Evolutionary conservation across 805 yeast species (phyloP), one percentile per base, ranked within the genome.

Genomic region (Cyberlindnera maritima): DNA sequence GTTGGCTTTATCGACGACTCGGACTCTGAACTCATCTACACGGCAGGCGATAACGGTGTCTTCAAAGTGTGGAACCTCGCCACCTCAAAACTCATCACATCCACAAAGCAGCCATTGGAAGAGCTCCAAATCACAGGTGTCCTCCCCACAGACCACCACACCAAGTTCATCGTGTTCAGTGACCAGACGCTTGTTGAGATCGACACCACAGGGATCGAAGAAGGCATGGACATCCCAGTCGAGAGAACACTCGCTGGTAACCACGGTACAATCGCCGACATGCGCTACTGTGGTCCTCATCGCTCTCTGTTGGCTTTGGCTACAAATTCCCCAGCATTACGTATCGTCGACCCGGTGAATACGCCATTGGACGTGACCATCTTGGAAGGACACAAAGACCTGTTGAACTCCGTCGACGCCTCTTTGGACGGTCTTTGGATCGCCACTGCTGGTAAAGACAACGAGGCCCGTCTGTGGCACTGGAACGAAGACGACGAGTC

Each of bases 181-280:
- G 99, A 94, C 68, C 98, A 94, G 67, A 85, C 97, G 0, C 66
- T 94, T 14, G 72, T 76, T 23, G 71, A 78, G 53, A 61, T 82
- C 20, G 73, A 74, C 36, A 51, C 71, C 2, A 59, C 61, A 36
- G 23, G 57, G 3, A 53, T 68, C 14, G 60, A 63, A 32, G 58
- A 61, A 4, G 56, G 58, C 4, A 59, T 58, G 8, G 56, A 55
- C 23, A 62, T 85, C n/a, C 73, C 75, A 17, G 61, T 77, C 2
- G 57, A 65, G 8, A 71, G 81, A 46, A 75, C 80, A 36, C 73
- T 90, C 56, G 94, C 97, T 1, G 97, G 97, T 56, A 90, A 90
- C 65, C 96, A 92, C 67, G 98, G 97, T 47, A 92, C 94, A 21
- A 83, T 94, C 58, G 96, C 97, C 2, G 98, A 92, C 62, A 76